These are phyloP conservation scores for Saitozyma podzolica DNA, from an alignment of 768 basidiomycete genomes.

Conservation along the genomic window DNA sequence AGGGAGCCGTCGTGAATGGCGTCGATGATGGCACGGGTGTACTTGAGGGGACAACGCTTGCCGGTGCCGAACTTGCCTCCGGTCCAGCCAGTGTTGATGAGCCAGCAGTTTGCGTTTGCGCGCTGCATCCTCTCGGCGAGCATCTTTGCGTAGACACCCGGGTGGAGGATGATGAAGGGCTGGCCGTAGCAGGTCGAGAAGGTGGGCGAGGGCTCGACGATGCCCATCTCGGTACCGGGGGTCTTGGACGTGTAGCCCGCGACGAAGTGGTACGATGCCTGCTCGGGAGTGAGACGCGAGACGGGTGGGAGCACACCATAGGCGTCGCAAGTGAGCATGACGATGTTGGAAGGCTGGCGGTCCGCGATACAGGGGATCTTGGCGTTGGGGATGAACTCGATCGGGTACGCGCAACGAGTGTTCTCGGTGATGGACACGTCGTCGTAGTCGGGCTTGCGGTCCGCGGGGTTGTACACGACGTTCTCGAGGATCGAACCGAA, in stretches of 20 bases:
- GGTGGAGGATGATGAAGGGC: conserved; percentile 98
- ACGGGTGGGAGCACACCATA: conserved; percentile 98
- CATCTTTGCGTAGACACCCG: conserved; percentile 94
- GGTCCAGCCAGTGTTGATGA: conserved; percentile 91
- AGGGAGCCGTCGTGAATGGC: conserved; percentile 93
- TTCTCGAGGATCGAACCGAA: conserved; percentile 98
- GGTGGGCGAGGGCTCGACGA: conserved; percentile 95
- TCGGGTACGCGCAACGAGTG: conserved; percentile 98
- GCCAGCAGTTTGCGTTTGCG: conserved; percentile 89
- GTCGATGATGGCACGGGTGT: conserved; percentile 93
- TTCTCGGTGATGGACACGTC: conserved; percentile 97
- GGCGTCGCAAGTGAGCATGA: conserved; percentile 88
- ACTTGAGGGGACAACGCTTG: conserved; percentile 93
- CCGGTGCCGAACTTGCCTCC: conserved; percentile 90
- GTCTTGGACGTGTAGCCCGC: conserved; percentile 92
- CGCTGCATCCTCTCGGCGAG: conserved; percentile 88
- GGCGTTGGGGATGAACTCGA: conserved; percentile 94
- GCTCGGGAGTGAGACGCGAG: conserved; percentile 83
- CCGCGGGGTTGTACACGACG: conserved; percentile 86
- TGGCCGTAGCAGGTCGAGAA: conserved; percentile 99
- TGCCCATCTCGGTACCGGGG: conserved; percentile 97
- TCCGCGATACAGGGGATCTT: conserved; percentile 87
- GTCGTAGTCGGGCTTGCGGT: conserved; percentile 88
- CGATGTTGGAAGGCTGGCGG: conserved; percentile 73
- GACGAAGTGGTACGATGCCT: conserved; percentile 96